Evolutionary conservation across 495 filamentous ascomycete genomes (phyloP).

Genomic region (Hyaloscypha bicolor): DNA sequence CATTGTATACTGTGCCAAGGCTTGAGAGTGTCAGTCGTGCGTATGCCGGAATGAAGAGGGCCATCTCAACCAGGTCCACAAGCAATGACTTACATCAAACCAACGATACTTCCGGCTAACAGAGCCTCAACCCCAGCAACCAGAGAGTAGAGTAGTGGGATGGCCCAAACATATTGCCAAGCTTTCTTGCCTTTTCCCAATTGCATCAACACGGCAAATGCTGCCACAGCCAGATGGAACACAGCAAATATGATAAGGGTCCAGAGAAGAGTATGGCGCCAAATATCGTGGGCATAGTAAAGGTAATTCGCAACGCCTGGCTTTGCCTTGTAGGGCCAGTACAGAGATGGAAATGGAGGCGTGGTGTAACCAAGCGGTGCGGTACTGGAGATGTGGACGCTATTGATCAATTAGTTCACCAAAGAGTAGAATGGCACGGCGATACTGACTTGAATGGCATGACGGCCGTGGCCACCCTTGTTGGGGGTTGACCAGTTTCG

Average conservation of each 20-base stretch:
- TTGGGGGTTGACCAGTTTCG: background rate
- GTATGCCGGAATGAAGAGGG: slow-evolving; percentile 29
- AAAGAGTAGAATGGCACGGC: background rate
- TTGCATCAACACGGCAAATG: slow-evolving; percentile 74
- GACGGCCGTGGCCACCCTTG: background rate
- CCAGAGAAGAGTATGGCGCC: slow-evolving; percentile 92
- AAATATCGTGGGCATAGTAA: slow-evolving; percentile 79
- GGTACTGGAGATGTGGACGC: slow-evolving; percentile 17
- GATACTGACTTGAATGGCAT: slow-evolving; percentile 7
- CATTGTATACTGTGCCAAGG: slow-evolving; percentile 83
- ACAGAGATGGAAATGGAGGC: slow-evolving; percentile 86
- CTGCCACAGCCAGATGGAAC: slow-evolving; percentile 69
- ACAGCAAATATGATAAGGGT: slow-evolving; percentile 71
- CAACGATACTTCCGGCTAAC: slow-evolving; percentile 86
- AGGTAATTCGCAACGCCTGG: slow-evolving; percentile 63
- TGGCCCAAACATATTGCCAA: slow-evolving; percentile 76
- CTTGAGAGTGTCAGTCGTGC: slow-evolving; percentile 45
- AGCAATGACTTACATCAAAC: slow-evolving; percentile 70
- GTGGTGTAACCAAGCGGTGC: slow-evolving; percentile 60
- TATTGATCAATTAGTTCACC: slow-evolving; percentile 7
- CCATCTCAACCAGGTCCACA: background rate
- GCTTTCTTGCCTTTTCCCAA: slow-evolving; percentile 53
- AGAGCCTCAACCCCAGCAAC: slow-evolving; percentile 81
- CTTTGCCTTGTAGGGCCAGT: slow-evolving; percentile 64
- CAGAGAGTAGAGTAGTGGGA: slow-evolving; percentile 73